Base-by-base conservation (phyloP, 495 filamentous ascomycete genomes). In the Tirmania nivea region DNA sequence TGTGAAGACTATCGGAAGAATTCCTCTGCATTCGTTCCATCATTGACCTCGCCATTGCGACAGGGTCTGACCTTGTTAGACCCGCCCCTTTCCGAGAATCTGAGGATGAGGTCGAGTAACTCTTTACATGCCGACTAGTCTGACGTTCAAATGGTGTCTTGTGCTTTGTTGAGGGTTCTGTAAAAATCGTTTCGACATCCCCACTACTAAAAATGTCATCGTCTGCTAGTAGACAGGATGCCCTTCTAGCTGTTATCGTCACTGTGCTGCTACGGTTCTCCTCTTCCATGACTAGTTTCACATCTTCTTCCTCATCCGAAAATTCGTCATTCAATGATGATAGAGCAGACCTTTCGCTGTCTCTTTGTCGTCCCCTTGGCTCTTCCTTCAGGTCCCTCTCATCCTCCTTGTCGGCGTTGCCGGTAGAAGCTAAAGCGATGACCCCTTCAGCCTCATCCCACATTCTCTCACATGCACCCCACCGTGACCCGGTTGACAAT, bases 391-490 rank as follows among this genome's bases (percentile, higher is more conserved):
- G 25, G 25, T 31, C 25, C 2, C 25, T 31, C 25, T 31, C 25
- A 45, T 45, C 39, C 39, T 45, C 39, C 3, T 14, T 45, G 39
- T 19, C 17, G 17, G 12, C 39, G 3, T 45, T 14, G 17, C 17
- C 39, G 0, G 39, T 45, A 2, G 83, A 86, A 35, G 86, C 86
- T 10, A 93, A 70, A 34, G 83, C 81, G 58, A 93, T 86, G 49
- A 93, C 89, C 14, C 81, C 80, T 62, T 93, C 84, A 7, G 86
- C 86, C 65, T 93, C 86, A 61, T 82, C 79, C 81, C 84, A 93
- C 37, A 86, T 69, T 48, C 75, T 70, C 52, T 71, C 70, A 10
- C 78, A 75, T 3, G 75, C 67, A 0, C 83, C 83, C 54, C 72
- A 60, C 21, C 83, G 67, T 50, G 89, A 70, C 35, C 74, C 74